A percentile compares a stretch with the other conserved stretches of the same genome.
Evolutionary conservation across 768 basidiomycete genomes (phyloP).

Genomic region (Serendipita vermifera): DNA sequence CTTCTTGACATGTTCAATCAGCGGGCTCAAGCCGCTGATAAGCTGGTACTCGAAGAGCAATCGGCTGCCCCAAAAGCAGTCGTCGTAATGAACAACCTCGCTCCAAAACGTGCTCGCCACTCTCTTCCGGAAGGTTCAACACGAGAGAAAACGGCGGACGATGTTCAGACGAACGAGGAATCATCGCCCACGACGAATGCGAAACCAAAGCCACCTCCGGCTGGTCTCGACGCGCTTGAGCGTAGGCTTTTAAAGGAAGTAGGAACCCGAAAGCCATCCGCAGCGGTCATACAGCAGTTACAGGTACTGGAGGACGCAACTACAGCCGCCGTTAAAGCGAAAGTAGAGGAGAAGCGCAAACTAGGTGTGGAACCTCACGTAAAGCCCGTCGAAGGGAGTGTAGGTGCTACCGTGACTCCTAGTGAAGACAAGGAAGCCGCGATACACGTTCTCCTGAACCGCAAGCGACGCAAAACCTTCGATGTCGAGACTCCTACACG

Average conservation of each 20-base stretch:
- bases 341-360: neutral
- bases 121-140: too few relatives aligned
- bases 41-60: neutral
- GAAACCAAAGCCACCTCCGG: conserved; percentile 23
- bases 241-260: conserved; percentile 55
- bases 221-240: conserved; percentile 63
- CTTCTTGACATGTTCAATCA: neutral
- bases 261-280: conserved; percentile 39
- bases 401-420: neutral
- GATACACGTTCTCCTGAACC: conserved; percentile 3
- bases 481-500: conserved; percentile 14
- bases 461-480: conserved; percentile 1
- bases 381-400: neutral
- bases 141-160: too few relatives aligned
- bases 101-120: too few relatives aligned
- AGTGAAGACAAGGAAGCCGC: neutral
- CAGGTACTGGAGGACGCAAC: neutral
- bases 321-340: conserved; percentile 2
- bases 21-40: neutral
- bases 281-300: neutral
- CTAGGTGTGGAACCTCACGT: neutral
- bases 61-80: neutral
- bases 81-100: neutral
- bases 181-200: too few relatives aligned
- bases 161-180: too few relatives aligned